These are phyloP conservation scores for Bimuria novae-zelandiae DNA, from an alignment of 2,329 filamentous ascomycete genomes.

Conservation along the genomic window DNA sequence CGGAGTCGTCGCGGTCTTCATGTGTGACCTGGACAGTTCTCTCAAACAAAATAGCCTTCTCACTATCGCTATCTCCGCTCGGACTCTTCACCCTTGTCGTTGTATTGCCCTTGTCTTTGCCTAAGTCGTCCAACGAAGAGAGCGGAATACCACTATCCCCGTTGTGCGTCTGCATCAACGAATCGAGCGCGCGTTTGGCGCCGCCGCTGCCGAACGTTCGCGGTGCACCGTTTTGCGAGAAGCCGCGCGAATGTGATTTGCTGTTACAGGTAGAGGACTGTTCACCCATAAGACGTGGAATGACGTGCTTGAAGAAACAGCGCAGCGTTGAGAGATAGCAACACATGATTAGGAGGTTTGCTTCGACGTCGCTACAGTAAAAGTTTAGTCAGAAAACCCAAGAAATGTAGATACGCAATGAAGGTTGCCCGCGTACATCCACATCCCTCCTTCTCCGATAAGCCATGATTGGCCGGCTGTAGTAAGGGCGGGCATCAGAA, in stretches of 20 bases:
- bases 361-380: background rate
- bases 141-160: background rate
- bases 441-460: background rate
- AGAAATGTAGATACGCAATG: background rate
- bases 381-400: background rate
- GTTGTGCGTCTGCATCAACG: background rate
- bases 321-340: background rate
- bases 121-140: background rate
- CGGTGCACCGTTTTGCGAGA: background rate
- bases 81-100: too few species aligned
- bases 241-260: background rate
- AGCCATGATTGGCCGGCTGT: background rate
- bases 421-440: background rate
- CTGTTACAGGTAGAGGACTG: background rate
- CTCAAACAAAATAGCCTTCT: background rate
- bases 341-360: background rate
- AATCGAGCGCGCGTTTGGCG: background rate
- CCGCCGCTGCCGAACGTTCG: background rate
- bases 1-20: background rate
- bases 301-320: conserved; percentile 1
- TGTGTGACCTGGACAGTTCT: background rate
- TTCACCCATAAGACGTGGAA: background rate
- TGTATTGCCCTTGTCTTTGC: background rate
- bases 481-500: background rate
- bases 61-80: background rate